Evolutionary conservation across 805 yeast species (phyloP).

Genomic region (Blastobotrys parvus): DNA sequence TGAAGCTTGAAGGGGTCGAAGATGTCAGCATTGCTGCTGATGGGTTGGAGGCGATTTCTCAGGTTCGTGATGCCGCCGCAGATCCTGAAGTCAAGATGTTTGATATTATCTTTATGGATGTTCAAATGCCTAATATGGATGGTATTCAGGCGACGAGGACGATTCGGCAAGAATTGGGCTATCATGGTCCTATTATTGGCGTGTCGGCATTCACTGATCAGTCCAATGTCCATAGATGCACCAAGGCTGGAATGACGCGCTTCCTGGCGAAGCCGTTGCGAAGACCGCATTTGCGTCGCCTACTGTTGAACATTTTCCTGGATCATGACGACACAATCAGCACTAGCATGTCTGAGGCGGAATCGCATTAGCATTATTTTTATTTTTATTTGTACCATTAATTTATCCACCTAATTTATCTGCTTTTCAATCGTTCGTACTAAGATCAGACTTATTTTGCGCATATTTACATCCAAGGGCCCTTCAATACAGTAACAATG

Average conservation of each 20-base stretch:
- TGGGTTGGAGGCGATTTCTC: slow-evolving; percentile 79
- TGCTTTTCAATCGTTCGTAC: no score
- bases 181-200: slow-evolving; percentile 75
- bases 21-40: slow-evolving; percentile 73
- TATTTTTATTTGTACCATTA: no score
- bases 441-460: no score
- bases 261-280: slow-evolving; percentile 84
- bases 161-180: slow-evolving; percentile 57
- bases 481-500: no score
- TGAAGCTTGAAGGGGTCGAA: slow-evolving; percentile 64
- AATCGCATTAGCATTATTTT: no score
- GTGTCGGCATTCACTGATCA: slow-evolving; percentile 94
- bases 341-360: no score
- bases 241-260: slow-evolving; percentile 84
- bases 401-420: no score
- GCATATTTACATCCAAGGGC: no score
- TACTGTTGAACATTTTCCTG: slow-evolving; percentile 4
- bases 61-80: slow-evolving; percentile 33
- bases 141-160: slow-evolving; percentile 77
- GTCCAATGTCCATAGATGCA: slow-evolving; percentile 75
- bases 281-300: slow-evolving; percentile 53
- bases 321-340: no score
- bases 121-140: slow-evolving; percentile 93
- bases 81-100: slow-evolving; percentile 24
- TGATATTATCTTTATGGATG: slow-evolving; percentile 90